A percentile compares a stretch with the other conserved stretches of the same genome.
phyloP scores from a whole-genome alignment of 2,329 filamentous ascomycete species.

The Chalara sp. region DNA sequence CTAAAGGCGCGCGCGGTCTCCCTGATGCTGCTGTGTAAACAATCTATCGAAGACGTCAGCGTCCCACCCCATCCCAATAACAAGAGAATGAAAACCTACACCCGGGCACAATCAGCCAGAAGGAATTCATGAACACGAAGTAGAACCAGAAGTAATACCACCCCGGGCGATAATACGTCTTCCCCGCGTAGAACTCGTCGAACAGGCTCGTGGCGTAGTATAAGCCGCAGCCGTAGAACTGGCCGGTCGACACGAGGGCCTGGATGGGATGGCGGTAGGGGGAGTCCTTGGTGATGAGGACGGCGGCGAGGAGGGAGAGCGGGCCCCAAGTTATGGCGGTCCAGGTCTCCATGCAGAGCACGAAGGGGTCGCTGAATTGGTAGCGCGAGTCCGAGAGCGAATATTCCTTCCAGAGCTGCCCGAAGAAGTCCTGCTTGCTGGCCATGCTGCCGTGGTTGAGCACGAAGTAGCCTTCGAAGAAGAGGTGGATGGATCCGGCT shows the following conservation, averaged over 20 bases:
- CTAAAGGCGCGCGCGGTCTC: slow-evolving; percentile 18
- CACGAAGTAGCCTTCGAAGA: slow-evolving; percentile 39
- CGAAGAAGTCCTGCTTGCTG: slow-evolving; percentile 36
- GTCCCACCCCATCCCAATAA: neutral
- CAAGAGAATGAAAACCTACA: slow-evolving; percentile 34
- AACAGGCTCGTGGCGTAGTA: slow-evolving; percentile 54
- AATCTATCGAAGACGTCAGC: slow-evolving; percentile 10
- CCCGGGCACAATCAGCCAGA: slow-evolving; percentile 51
- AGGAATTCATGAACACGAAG: slow-evolving; percentile 52
- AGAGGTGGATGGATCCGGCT: slow-evolving; percentile 27
- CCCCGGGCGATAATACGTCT: slow-evolving; percentile 51
- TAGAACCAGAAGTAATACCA: slow-evolving; percentile 57
- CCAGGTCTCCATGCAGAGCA: slow-evolving; percentile 47
- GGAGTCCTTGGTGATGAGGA: slow-evolving; percentile 36
- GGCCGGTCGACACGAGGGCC: slow-evolving; percentile 27
- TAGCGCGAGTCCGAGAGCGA: slow-evolving; percentile 50
- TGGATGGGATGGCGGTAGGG: slow-evolving; percentile 46
- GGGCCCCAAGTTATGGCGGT: slow-evolving; percentile 53
- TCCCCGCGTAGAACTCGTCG: slow-evolving; percentile 38
- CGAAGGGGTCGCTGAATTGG: slow-evolving; percentile 42
- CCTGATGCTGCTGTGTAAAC: slow-evolving; percentile 18
- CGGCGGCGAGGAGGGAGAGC: slow-evolving; percentile 43
- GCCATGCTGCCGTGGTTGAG: slow-evolving; percentile 37
- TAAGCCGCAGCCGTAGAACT: slow-evolving; percentile 44
- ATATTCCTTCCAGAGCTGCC: slow-evolving; percentile 53